These are phyloP conservation scores for Lunasporangiospora selenospora DNA, from an alignment of 192 early-diverging fungal species.

Conservation along the genomic window DNA sequence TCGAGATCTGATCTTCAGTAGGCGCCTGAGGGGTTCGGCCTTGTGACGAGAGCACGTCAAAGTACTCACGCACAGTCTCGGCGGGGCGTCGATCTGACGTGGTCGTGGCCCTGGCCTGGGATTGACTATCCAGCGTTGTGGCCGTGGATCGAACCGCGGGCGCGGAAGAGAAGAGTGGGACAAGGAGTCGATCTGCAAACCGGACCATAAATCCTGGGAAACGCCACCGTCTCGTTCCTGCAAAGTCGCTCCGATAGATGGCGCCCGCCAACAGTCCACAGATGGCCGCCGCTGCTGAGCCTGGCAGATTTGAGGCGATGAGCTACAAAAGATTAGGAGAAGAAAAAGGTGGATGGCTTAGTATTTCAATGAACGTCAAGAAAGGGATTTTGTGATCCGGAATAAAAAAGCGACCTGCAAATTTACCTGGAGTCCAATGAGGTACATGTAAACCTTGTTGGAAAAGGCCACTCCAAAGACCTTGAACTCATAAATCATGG, in stretches of 20 bases:
- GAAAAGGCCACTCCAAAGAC: slow-evolving; percentile 57
- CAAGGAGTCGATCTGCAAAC: slow-evolving; percentile 49
- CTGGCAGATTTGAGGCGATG: slow-evolving; percentile 47
- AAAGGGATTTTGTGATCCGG: not conserved
- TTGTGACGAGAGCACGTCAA: slow-evolving; percentile 44
- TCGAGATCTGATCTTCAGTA: slow-evolving; percentile 54
- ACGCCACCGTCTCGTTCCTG: slow-evolving; percentile 60
- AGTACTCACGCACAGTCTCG: slow-evolving; percentile 41
- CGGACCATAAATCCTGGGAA: slow-evolving; percentile 48
- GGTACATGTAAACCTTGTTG: slow-evolving; percentile 59
- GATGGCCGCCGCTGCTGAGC: slow-evolving; percentile 50
- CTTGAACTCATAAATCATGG: slow-evolving; percentile 57
- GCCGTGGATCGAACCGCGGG: slow-evolving; percentile 50
- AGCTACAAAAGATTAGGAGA: slow-evolving; percentile 36
- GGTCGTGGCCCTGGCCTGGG: slow-evolving; percentile 14
- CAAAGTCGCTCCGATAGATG: slow-evolving; percentile 60
- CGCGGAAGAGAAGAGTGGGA: slow-evolving; percentile 56
- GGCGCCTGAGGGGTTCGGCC: slow-evolving; percentile 40
- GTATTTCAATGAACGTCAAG: not conserved
- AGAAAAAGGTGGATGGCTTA: not conserved
- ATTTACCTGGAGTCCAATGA: slow-evolving; percentile 54
- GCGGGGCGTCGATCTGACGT: slow-evolving; percentile 51
- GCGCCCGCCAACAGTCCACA: slow-evolving; percentile 60
- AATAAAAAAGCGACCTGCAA: not conserved
- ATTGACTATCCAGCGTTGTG: slow-evolving; percentile 46